Percentiles rank a stretch among this genome's conserved stretches.
These are phyloP conservation scores for Trichosanthes truncata DNA, from an alignment of 306 rosid species.

Conservation along the genomic window DNA sequence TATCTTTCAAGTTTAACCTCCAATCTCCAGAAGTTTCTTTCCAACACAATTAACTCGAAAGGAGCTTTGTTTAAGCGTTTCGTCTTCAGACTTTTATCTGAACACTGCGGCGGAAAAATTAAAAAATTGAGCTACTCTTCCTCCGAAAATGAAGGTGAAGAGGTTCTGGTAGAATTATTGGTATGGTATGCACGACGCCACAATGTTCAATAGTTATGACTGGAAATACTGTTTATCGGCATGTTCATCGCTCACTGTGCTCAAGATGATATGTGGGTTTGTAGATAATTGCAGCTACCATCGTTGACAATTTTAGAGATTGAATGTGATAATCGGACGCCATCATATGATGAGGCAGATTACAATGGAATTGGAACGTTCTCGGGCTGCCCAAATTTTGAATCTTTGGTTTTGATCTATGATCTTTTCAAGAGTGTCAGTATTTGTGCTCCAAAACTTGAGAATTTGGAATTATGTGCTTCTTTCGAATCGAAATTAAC, in stretches of 20 bases:
- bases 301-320: neutral
- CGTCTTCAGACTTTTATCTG: neutral
- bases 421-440: neutral
- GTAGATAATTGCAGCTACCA: neutral
- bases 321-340: neutral
- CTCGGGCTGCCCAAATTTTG: neutral
- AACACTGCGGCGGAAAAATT: neutral
- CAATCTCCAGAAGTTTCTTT: no score
- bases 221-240: neutral
- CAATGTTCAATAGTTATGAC: neutral
- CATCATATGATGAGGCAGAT: no score
- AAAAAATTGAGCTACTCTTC: neutral
- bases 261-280: neutral
- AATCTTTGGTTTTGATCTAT: neutral
- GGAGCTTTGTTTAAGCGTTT: neutral
- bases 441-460: neutral
- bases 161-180: neutral
- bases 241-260: neutral
- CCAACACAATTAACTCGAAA: no score
- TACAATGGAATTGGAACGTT: no score
- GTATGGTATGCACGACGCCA: neutral
- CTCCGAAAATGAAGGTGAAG: neutral
- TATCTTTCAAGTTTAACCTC: no score
- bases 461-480: neutral
- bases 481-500: neutral